These are phyloP conservation scores for Metschnikowia gelsemii DNA, from an alignment of 805 yeast species.

Conservation along the genomic window DNA sequence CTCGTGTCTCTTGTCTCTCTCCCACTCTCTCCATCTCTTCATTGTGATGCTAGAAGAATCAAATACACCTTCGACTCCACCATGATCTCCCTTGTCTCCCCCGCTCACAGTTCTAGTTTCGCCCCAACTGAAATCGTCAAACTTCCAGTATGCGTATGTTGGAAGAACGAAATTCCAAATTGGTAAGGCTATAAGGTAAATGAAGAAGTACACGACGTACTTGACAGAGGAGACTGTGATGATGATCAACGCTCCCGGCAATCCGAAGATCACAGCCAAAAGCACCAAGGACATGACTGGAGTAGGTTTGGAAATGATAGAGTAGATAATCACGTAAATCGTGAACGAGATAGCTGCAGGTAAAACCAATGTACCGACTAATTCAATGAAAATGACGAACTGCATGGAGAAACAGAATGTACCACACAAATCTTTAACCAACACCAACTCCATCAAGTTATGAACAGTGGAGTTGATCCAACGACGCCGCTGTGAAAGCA, in stretches of 20 bases:
- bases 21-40: slow-evolving; percentile 95
- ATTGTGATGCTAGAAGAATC: slow-evolving; percentile 88
- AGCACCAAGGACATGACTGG: slow-evolving; percentile 75
- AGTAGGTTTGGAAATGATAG: slow-evolving; percentile 71
- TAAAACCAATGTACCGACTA: slow-evolving; percentile 81
- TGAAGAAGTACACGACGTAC: slow-evolving; percentile 74
- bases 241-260: slow-evolving; percentile 80
- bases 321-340: slow-evolving; percentile 68
- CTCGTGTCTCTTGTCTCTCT: slow-evolving; percentile 55
- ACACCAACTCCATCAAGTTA: slow-evolving; percentile 80
- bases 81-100: slow-evolving; percentile 65
- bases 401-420: slow-evolving; percentile 95
- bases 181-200: slow-evolving; percentile 81
- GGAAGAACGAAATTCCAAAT: slow-evolving; percentile 92
- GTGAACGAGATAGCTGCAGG: slow-evolving; percentile 89
- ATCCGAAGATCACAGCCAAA: slow-evolving; percentile 75
- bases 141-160: slow-evolving; percentile 86
- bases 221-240: slow-evolving; percentile 74
- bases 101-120: slow-evolving; percentile 82
- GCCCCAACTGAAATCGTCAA: slow-evolving; percentile 97
- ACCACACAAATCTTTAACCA: slow-evolving; percentile 87
- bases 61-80: slow-evolving; percentile 73
- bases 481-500: slow-evolving; percentile 90
- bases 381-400: slow-evolving; percentile 78
- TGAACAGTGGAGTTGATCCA: slow-evolving; percentile 97